Base-by-base conservation (phyloP, 495 filamentous ascomycete genomes). In the Hypoxylon rickii region DNA sequence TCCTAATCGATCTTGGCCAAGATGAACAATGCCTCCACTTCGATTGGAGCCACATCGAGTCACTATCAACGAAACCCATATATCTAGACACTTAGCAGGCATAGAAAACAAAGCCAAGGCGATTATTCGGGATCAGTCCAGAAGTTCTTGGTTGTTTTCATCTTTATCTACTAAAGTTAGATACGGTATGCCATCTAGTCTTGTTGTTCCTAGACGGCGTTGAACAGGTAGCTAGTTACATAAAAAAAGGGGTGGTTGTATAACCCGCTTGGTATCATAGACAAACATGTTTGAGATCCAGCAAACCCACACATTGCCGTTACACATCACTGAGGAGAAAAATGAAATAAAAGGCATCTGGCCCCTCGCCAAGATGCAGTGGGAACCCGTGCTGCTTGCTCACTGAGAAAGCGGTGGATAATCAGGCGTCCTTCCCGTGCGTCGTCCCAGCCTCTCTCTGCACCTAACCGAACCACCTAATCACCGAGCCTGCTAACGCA, bases 201-300 rank as follows among this genome's bases (percentile, higher is more conserved):
- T n/a, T n/a, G n/a, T n/a, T n/a, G n/a, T n/a, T n/a, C n/a, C n/a
- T n/a, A n/a, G n/a, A n/a, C n/a, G n/a, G n/a, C n/a, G n/a, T n/a
- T n/a, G n/a, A n/a, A n/a, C n/a, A n/a, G 44, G 24, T 53, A 46
- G 42, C 22, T 51, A 48, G 38, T n/a, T 15, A 29, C 44, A 49
- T 55, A 21, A 46, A 54, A 6, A 34, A 44, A 48, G 2, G 49
- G 45, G 24, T 39, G 1, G 21, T 55, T 37, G 19, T 34, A 54
- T 47, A 42, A 33, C 26, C 50, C 20, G 45, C 29, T 46, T 58
- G 48, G 53, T 63, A 57, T 54, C 43, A 38, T 53, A 15, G 47
- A 56, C 51, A 63, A 52, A 56, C 52, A 57, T 16, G 50, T 57
- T 63, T 50, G 38, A 63, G 45, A 49, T 45, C 59, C 48, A 56